Evolutionary conservation across 1,284 basidiomycete genomes (phyloP).

Genomic region (Sanghuangporus sanghuang): DNA sequence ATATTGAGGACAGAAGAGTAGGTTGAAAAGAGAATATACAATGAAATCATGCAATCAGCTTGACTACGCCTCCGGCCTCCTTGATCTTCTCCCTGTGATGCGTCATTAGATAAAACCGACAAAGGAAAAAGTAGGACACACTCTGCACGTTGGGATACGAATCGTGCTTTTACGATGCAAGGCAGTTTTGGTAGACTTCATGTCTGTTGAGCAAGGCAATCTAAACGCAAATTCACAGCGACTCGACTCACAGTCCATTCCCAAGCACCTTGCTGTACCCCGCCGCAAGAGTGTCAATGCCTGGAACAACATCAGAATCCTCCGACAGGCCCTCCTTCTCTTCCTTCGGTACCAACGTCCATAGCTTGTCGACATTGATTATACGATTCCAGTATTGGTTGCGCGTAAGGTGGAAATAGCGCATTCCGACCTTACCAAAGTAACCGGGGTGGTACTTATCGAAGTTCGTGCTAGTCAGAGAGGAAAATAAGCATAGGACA

Average conservation of each 20-base stretch:
- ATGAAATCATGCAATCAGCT: slow-evolving; percentile 73
- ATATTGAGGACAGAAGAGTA: background rate
- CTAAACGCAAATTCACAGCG: background rate
- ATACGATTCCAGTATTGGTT: slow-evolving; percentile 89
- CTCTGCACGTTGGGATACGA: slow-evolving; percentile 87
- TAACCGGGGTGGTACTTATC: slow-evolving; percentile 98
- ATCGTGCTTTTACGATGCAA: slow-evolving; percentile 95
- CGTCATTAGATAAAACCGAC: slow-evolving; percentile 10
- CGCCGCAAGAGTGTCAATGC: slow-evolving; percentile 82
- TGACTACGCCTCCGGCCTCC: slow-evolving; percentile 91
- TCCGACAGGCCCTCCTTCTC: slow-evolving; percentile 71
- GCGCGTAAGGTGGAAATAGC: slow-evolving; percentile 93
- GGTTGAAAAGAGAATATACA: slow-evolving; percentile 1
- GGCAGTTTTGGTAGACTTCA: slow-evolving; percentile 73
- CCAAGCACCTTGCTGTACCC: slow-evolving; percentile 93
- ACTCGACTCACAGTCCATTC: slow-evolving; percentile 66
- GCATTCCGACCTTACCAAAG: slow-evolving; percentile 99
- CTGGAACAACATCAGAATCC: slow-evolving; percentile 77
- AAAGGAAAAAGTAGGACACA: slow-evolving; percentile 36
- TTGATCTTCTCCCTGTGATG: slow-evolving; percentile 71
- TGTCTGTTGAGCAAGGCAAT: background rate
- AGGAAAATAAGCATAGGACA: slow-evolving; percentile 1
- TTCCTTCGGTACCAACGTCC: slow-evolving; percentile 72
- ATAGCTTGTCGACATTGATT: slow-evolving; percentile 96
- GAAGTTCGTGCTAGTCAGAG: slow-evolving; percentile 65